Evolutionary conservation across 1,284 basidiomycete species (phyloP), one percentile per base, ranked within the genome.

Genomic region (Acaromyces ingoldii): DNA sequence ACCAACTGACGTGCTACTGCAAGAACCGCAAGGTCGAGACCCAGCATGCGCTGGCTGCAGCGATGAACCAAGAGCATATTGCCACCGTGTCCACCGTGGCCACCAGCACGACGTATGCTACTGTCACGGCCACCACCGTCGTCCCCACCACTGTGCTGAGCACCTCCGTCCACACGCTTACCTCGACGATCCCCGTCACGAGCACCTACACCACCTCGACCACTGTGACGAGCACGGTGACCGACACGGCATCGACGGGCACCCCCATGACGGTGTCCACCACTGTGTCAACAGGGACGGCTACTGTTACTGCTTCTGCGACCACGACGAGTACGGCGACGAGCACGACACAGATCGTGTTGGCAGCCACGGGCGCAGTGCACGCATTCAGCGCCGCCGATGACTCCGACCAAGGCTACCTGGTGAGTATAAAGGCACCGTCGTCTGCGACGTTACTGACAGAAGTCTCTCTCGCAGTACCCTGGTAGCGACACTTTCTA

Each of bases 31-130:
- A 49, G 22, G 10, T 15, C 17, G 39, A 6, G 6, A 49, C 46
- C n/a, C 29, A 49, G 39, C 43, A 49, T 15, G 46, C 46, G 4
- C 31, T 49, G 10, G 37, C 30, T 10, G 46, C 34, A 11, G 46
- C 36, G 3, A 29, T 39, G 5, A 29, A 49, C 17, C 10, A 49
- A 7, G 13, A 47, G 19, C 17, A 41, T 41, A 6, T 41, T 10
- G 21, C 17, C 15, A 49, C n/a, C 22, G 46, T 49, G 6, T 49
- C 46, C n/a, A 44, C 36, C 21, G 13, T 36, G 10, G 4, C 31
- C 4, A 49, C 46, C 25, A n/a, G n/a, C n/a, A 49, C 46, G 4
- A 10, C 46, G 2, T 33, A n/a, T 24, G 40, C 34, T n/a, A 48
- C 46, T 19, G 46, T 38, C 17, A 21, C 43, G 3, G 17, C 30